phyloP scores from a whole-genome alignment of 2,329 filamentous ascomycete genomes.

The Nothomitra cinnamomea region DNA sequence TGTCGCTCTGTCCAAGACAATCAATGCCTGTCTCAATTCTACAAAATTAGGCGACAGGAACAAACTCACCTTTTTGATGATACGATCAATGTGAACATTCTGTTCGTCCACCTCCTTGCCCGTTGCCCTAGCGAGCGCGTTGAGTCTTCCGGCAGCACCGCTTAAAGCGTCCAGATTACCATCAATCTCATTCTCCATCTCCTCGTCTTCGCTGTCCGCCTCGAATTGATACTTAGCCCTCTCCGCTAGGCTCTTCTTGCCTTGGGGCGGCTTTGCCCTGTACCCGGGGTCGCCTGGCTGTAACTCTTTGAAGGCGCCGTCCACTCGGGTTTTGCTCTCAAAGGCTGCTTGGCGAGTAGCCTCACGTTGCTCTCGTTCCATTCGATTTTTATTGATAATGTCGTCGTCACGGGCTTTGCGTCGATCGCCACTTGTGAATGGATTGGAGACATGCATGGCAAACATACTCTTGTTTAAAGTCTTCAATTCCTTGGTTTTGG shows the following conservation, averaged over 20 bases:
- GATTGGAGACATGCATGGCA: constrained; percentile 60
- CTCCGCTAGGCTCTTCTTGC: constrained; percentile 38
- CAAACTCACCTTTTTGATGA: constrained; percentile 53
- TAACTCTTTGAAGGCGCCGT: constrained; percentile 47
- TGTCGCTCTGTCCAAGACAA: constrained; percentile 45
- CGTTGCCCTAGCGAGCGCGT: constrained; percentile 56
- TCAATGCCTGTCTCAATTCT: background rate
- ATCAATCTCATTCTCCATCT: constrained; percentile 56
- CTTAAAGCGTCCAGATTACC: constrained; percentile 43
- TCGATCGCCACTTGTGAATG: constrained; percentile 55
- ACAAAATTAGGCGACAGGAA: background rate
- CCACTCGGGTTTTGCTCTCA: constrained; percentile 36
- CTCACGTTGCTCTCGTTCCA: constrained; percentile 38
- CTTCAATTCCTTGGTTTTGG: constrained; percentile 69
- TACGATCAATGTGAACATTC: constrained; percentile 60
- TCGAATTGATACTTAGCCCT: constrained; percentile 63
- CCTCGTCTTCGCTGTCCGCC: constrained; percentile 52
- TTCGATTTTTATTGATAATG: constrained; percentile 46
- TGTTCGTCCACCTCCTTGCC: constrained; percentile 59
- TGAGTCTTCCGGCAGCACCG: constrained; percentile 49
- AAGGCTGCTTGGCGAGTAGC: constrained; percentile 37
- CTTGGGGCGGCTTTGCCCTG: constrained; percentile 28
- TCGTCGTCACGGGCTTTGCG: constrained; percentile 47
- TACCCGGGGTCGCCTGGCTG: constrained; percentile 37
- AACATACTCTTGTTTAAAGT: constrained; percentile 85